A percentile compares a stretch with the other conserved stretches of the same genome.
Conservation (phyloP, 805 yeast genomes). For the Metschnikowia koreensis region DNA sequence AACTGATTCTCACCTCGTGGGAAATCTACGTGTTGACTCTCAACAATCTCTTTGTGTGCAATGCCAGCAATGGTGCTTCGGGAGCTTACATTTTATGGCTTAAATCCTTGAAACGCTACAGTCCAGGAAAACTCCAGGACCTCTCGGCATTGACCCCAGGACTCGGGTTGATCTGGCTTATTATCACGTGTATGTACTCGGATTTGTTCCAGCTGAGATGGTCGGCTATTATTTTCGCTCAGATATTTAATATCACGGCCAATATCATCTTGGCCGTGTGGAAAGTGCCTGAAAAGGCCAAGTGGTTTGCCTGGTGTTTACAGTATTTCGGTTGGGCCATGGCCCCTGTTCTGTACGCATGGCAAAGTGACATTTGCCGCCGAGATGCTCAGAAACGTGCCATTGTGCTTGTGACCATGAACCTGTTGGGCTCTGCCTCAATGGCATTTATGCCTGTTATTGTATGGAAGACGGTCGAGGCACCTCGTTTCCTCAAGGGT, state of each 20-base stretch:
- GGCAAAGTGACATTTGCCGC: slow-evolving; percentile 57
- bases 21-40: slow-evolving; percentile 55
- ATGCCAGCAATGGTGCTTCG: slow-evolving; percentile 53
- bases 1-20: slow-evolving; percentile 52
- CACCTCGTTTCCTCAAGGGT: slow-evolving; percentile 57
- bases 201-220: slow-evolving; percentile 42
- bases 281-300: slow-evolving; percentile 54
- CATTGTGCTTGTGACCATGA: slow-evolving; percentile 54
- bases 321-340: slow-evolving; percentile 63
- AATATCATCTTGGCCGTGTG: slow-evolving; percentile 56
- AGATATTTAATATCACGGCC: slow-evolving; percentile 52
- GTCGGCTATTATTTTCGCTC: slow-evolving; percentile 54
- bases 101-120: slow-evolving; percentile 22
- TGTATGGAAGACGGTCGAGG: slow-evolving; percentile 56
- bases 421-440: slow-evolving; percentile 51
- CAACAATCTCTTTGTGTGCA: slow-evolving; percentile 60
- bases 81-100: slow-evolving; percentile 66
- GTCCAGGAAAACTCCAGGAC: slow-evolving; percentile 34
- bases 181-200: slow-evolving; percentile 35
- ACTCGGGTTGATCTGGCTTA: slow-evolving; percentile 40
- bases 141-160: slow-evolving; percentile 48
- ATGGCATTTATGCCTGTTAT: slow-evolving; percentile 49
- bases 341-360: slow-evolving; percentile 59
- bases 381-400: slow-evolving; percentile 57
- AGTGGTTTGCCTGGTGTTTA: slow-evolving; percentile 63